phyloP scores from a whole-genome alignment of 1,139 yeast genomes.

The Petasospora fabianii region DNA sequence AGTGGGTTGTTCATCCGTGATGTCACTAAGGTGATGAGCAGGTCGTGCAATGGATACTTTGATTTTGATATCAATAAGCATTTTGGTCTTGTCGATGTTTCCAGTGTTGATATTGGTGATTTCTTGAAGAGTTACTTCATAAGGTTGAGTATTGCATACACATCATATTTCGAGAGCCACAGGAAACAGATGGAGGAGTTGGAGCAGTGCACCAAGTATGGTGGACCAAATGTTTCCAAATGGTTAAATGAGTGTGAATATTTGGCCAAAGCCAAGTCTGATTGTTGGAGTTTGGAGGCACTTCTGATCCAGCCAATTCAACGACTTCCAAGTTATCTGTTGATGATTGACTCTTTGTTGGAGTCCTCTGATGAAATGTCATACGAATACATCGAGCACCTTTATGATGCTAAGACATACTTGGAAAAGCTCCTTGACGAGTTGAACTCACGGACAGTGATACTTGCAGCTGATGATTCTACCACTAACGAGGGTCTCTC shows the following conservation, averaged over 20 bases:
- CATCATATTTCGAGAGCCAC: slow-evolving; percentile 20
- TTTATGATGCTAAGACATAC: slow-evolving; percentile 19
- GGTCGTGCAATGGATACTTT: slow-evolving; percentile 13
- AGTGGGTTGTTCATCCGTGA: slow-evolving; percentile 28
- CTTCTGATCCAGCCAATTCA: slow-evolving; percentile 26
- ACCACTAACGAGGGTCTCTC: background rate
- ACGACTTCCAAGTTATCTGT: slow-evolving; percentile 23
- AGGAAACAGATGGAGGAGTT: slow-evolving; percentile 17
- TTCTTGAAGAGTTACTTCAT: slow-evolving; percentile 27
- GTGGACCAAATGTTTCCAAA: slow-evolving; percentile 24
- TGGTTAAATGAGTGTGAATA: slow-evolving; percentile 27
- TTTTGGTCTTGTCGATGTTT: slow-evolving; percentile 10
- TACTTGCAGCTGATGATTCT: background rate
- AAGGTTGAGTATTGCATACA: slow-evolving; percentile 21
- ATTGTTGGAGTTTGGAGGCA: slow-evolving; percentile 25
- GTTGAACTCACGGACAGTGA: background rate
- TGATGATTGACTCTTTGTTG: slow-evolving; percentile 20
- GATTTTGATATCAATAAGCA: slow-evolving; percentile 15
- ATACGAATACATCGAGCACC: slow-evolving; percentile 13
- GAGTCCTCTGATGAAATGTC: slow-evolving; percentile 14
- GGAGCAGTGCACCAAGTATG: slow-evolving; percentile 5
- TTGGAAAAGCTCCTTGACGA: slow-evolving; percentile 17
- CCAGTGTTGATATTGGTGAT: slow-evolving; percentile 28
- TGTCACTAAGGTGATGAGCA: slow-evolving; percentile 14
- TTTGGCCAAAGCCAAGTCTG: slow-evolving; percentile 21